Percentiles rank a stretch among this genome's conserved stretches.
phyloP scores from a whole-genome alignment of 768 basidiomycete species.

The Tulasnella sp. region DNA sequence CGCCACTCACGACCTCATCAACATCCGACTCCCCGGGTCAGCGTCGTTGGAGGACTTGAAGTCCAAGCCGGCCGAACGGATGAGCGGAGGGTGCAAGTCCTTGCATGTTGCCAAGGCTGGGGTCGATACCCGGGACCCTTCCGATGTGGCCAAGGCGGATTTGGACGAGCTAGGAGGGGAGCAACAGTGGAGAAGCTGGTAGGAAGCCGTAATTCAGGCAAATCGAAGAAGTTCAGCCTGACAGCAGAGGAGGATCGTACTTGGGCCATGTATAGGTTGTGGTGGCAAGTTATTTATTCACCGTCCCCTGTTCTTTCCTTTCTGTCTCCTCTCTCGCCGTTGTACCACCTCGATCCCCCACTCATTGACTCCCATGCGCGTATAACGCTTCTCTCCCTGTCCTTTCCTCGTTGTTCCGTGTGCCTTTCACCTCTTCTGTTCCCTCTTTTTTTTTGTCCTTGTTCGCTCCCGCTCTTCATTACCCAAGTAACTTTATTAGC shows the following conservation, averaged over 20 bases:
- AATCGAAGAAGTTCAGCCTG: background rate
- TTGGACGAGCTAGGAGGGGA: background rate
- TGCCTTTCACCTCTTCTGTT: background rate
- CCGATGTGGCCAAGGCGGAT: background rate
- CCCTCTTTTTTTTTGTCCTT: no score
- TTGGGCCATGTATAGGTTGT: background rate
- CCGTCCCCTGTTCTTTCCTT: background rate
- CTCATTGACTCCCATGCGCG: background rate
- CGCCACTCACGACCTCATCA: background rate
- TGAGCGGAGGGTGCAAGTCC: background rate
- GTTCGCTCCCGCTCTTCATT: background rate
- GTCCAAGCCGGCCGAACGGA: background rate
- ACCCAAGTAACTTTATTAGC: background rate
- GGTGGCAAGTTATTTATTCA: background rate
- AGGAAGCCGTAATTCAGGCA: background rate
- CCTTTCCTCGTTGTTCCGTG: no score
- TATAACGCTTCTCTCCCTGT: background rate
- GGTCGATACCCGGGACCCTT: background rate
- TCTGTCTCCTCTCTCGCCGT: background rate
- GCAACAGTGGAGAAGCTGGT: background rate
- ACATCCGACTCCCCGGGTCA: background rate
- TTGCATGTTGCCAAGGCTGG: background rate
- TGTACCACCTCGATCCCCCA: background rate
- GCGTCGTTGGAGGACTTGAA: background rate
- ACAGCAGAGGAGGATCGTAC: slow-evolving; percentile 5